These are phyloP conservation scores for Taphrina populina DNA, from an alignment of 1,139 yeast genomes.

Conservation along the genomic window DNA sequence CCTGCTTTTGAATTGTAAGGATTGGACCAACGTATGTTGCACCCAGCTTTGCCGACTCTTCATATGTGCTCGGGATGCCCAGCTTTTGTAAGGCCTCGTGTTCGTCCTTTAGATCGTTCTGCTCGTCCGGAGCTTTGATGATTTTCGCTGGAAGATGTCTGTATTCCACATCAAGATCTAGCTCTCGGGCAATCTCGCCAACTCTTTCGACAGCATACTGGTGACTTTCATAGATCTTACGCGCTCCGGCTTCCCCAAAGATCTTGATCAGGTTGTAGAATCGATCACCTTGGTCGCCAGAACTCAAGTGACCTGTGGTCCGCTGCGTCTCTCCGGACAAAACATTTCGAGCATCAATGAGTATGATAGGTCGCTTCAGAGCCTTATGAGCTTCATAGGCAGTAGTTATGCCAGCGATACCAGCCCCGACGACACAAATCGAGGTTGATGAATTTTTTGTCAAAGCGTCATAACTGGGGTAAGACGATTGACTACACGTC, in stretches of 20 bases:
- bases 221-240: slow-evolving; percentile 16
- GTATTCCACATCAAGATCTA: slow-evolving; percentile 24
- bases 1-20: slow-evolving; percentile 14
- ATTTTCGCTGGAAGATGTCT: slow-evolving; percentile 18
- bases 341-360: slow-evolving; percentile 26
- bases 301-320: slow-evolving; percentile 19
- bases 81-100: slow-evolving; percentile 17
- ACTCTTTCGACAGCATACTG: slow-evolving; percentile 22
- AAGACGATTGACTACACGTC: slow-evolving; percentile 2
- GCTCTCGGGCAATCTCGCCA: slow-evolving; percentile 8
- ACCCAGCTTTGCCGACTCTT: slow-evolving; percentile 8
- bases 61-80: slow-evolving; percentile 4
- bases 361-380: slow-evolving; percentile 2
- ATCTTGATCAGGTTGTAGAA: slow-evolving; percentile 23
- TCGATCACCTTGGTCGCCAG: slow-evolving; percentile 25
- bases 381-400: slow-evolving; percentile 3
- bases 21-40: slow-evolving; percentile 7
- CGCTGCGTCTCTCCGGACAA: slow-evolving; percentile 26
- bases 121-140: slow-evolving; percentile 17
- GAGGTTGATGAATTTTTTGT: slow-evolving; percentile 6
- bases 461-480: slow-evolving; percentile 4
- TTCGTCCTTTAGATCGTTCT: slow-evolving; percentile 19
- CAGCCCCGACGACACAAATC: slow-evolving; percentile 16
- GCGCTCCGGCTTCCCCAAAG: slow-evolving; percentile 19
- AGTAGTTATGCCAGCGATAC: slow-evolving; percentile 28